Percentiles rank a stretch among this genome's conserved stretches.
Conservation (phyloP, 2,329 filamentous ascomycete genomes). For the Alternaria metachromatica region DNA sequence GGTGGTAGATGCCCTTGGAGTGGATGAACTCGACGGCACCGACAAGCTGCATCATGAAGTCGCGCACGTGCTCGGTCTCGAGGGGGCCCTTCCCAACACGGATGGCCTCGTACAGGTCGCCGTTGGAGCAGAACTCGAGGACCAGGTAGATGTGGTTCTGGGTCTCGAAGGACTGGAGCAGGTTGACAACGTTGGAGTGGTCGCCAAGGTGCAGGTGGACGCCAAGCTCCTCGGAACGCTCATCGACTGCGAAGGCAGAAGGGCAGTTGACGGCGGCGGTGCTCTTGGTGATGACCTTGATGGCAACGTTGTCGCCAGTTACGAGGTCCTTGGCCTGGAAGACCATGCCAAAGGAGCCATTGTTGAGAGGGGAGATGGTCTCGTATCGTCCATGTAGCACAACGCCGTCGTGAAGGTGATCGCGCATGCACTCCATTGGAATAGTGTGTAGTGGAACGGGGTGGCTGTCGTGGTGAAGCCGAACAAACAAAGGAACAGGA, state of each 20-base stretch:
- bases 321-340: constrained; percentile 84
- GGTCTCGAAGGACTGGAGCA: constrained; percentile 90
- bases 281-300: constrained; percentile 95
- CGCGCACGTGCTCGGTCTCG: constrained; percentile 94
- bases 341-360: constrained; percentile 98
- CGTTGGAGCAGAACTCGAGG: constrained; percentile 92
- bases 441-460: constrained; percentile 23
- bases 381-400: constrained; percentile 88
- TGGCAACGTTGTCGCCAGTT: constrained; percentile 82
- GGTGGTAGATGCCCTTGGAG: constrained; percentile 88
- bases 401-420: constrained; percentile 79
- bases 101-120: constrained; percentile 97
- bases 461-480: constrained; percentile 34
- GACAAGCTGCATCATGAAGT: constrained; percentile 95
- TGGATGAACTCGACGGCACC: constrained; percentile 91
- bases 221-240: constrained; percentile 79
- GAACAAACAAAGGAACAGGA: constrained; percentile 30
- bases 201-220: constrained; percentile 79
- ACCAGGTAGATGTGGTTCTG: constrained; percentile 89
- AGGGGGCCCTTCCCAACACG: constrained; percentile 84
- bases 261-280: constrained; percentile 65
- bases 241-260: constrained; percentile 75
- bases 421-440: constrained; percentile 83
- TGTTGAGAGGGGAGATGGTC: constrained; percentile 92
- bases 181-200: constrained; percentile 92